These are phyloP conservation scores for Fraxinus nigra DNA, from an alignment of 305 asterid species.

Conservation along the genomic window DNA sequence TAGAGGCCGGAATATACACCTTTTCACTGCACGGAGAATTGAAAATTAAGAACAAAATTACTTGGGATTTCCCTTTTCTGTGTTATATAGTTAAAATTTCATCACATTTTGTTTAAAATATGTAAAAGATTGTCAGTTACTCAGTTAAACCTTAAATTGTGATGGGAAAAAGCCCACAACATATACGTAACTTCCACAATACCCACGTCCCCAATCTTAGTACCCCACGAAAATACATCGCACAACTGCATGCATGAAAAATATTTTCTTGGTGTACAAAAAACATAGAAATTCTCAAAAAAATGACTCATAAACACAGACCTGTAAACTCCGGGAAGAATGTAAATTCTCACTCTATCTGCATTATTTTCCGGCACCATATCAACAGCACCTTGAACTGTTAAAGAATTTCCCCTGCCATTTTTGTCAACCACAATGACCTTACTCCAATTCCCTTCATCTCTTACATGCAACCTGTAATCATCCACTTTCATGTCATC, in stretches of 20 bases:
- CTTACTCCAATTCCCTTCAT: neutral
- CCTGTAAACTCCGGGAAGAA: slow-evolving; percentile 81
- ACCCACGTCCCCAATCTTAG: slow-evolving; percentile 22
- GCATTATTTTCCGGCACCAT: slow-evolving; percentile 56
- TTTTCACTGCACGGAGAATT: slow-evolving; percentile 51
- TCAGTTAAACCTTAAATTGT: neutral
- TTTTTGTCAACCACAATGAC: slow-evolving; percentile 46
- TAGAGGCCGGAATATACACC: slow-evolving; percentile 46
- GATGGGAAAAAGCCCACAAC: neutral
- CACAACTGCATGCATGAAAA: neutral
- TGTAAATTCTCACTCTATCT: slow-evolving; percentile 52
- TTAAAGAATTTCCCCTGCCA: slow-evolving; percentile 50
- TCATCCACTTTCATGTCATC: slow-evolving; percentile 38
- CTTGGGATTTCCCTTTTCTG: neutral
- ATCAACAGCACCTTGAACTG: slow-evolving; percentile 73
- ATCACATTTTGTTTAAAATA: neutral
- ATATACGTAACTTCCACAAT: neutral
- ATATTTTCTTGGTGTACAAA: neutral
- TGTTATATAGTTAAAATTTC: neutral
- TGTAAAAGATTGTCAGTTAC: neutral
- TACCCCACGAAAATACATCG: neutral
- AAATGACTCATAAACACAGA: neutral
- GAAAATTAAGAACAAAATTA: neutral
- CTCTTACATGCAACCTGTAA: slow-evolving; percentile 15
- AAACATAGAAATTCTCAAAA: neutral